phyloP scores from a whole-genome alignment of 768 basidiomycete genomes.

The Pholiota molesta region DNA sequence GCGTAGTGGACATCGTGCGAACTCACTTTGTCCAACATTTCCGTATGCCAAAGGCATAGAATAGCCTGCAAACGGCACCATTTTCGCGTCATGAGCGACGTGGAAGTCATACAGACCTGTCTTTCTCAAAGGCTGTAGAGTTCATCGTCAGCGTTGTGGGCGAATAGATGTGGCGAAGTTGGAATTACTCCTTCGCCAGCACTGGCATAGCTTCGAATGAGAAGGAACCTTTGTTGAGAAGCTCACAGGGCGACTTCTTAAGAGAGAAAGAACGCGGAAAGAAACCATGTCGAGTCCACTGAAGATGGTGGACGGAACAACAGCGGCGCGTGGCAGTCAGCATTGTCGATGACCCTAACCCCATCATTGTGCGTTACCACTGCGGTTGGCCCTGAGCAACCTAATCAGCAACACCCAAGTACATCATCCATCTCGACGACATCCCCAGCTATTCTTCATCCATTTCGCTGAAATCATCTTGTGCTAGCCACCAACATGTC shows the following conservation, averaged over 20 bases:
- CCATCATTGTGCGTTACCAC: constrained; percentile 1
- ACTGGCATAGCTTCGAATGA: constrained; percentile 23
- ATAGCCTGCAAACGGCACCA: constrained; percentile 97
- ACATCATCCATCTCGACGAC: not conserved
- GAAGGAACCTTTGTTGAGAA: constrained; percentile 7
- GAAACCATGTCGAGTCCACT: constrained; percentile 20
- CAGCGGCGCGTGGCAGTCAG: not conserved
- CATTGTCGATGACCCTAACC: constrained; percentile 25
- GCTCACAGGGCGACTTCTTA: constrained; percentile 12
- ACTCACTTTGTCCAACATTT: constrained; percentile 74
- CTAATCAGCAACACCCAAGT: constrained; percentile 5
- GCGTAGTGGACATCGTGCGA: constrained; percentile 10
- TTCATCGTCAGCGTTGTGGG: not conserved
- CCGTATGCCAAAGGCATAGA: constrained; percentile 93
- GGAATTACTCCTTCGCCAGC: constrained; percentile 19
- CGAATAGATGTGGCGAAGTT: not conserved
- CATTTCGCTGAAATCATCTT: not conserved
- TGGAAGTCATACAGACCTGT: constrained; percentile 93
- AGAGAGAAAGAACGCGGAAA: constrained; percentile 13
- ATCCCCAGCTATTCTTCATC: constrained; percentile 1
- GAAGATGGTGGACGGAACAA: not conserved
- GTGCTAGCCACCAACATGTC: constrained; percentile 55
- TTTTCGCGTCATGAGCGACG: constrained; percentile 78
- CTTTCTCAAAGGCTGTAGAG: constrained; percentile 42
- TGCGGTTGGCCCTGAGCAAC: constrained; percentile 9